phyloP scores from a whole-genome alignment of 352 stramenopile species.

The Saprolegnia parasitica region DNA sequence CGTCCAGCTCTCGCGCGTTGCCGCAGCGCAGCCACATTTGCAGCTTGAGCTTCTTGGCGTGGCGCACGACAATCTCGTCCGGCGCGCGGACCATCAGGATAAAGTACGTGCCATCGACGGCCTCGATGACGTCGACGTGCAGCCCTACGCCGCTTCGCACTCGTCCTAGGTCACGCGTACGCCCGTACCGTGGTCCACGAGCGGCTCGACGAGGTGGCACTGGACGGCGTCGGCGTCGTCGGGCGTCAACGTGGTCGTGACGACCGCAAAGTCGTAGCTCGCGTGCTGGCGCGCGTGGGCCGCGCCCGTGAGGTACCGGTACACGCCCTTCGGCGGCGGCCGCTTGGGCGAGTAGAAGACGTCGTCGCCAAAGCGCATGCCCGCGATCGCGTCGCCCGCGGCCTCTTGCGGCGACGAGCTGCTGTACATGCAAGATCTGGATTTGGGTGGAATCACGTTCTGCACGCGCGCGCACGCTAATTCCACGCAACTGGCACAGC shows the following conservation, averaged over 20 bases:
- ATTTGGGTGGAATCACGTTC: not conserved
- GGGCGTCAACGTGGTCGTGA: slow-evolving; percentile 45
- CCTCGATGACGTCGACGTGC: slow-evolving; percentile 79
- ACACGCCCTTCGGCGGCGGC: slow-evolving; percentile 3
- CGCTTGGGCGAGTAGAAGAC: not conserved
- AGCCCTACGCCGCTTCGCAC: slow-evolving; percentile 34
- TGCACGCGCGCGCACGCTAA: too few species aligned
- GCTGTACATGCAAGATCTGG: not conserved
- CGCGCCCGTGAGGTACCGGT: slow-evolving; percentile 19
- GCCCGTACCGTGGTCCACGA: slow-evolving; percentile 51
- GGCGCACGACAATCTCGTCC: slow-evolving; percentile 52
- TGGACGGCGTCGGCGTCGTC: slow-evolving; percentile 30
- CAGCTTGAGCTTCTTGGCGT: slow-evolving; percentile 57
- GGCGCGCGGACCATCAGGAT: slow-evolving; percentile 67
- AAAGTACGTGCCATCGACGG: slow-evolving; percentile 70
- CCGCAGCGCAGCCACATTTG: slow-evolving; percentile 73
- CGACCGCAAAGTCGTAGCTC: slow-evolving; percentile 69
- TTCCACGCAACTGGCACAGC: too few species aligned
- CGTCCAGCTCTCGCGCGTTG: slow-evolving; percentile 66
- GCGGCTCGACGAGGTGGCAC: slow-evolving; percentile 36
- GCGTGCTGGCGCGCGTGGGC: slow-evolving; percentile 6
- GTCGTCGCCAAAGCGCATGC: slow-evolving; percentile 17
- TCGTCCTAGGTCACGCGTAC: not conserved
- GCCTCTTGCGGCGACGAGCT: slow-evolving; percentile 5
- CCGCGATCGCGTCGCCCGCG: slow-evolving; percentile 8